phyloP scores from a whole-genome alignment of 345 rosid genomes.

The Euclidium syriacum region DNA sequence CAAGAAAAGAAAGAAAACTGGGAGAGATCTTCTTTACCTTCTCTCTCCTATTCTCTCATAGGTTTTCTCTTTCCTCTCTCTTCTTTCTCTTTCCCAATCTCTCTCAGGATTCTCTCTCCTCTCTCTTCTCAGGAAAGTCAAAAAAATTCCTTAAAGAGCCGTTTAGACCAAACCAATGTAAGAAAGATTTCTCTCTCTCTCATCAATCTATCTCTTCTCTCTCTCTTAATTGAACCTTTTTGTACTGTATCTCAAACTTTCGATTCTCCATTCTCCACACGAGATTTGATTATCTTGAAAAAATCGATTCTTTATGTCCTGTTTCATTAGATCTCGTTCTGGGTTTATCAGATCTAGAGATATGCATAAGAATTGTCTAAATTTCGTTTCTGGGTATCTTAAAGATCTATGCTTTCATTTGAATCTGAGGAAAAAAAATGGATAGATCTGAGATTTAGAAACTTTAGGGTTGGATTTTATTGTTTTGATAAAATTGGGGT shows the following conservation, averaged over 20 bases:
- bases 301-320: not conserved
- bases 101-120: slow-evolving; percentile 43
- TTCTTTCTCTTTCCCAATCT: slow-evolving; percentile 25
- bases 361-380: slow-evolving; percentile 24
- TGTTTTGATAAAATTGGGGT: not conserved
- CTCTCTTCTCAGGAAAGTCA: slow-evolving; percentile 62
- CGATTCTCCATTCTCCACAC: slow-evolving; percentile 8
- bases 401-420: not conserved
- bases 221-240: slow-evolving; percentile 34
- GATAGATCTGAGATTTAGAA: not conserved
- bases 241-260: slow-evolving; percentile 34
- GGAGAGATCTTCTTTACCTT: slow-evolving; percentile 29
- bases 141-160: slow-evolving; percentile 80
- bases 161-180: slow-evolving; percentile 66
- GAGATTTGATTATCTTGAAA: not conserved
- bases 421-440: slow-evolving; percentile 28
- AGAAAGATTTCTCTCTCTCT: slow-evolving; percentile 85
- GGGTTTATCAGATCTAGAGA: slow-evolving; percentile 25
- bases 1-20: not conserved
- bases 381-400: not conserved
- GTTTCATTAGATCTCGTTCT: slow-evolving; percentile 39
- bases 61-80: slow-evolving; percentile 32
- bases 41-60: slow-evolving; percentile 29
- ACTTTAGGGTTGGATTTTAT: not conserved
- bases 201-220: slow-evolving; percentile 41